Percentiles rank a stretch among this genome's conserved stretches.
These are phyloP conservation scores for Panaeolus papilionaceus DNA, from an alignment of 768 basidiomycete genomes.

Conservation along the genomic window DNA sequence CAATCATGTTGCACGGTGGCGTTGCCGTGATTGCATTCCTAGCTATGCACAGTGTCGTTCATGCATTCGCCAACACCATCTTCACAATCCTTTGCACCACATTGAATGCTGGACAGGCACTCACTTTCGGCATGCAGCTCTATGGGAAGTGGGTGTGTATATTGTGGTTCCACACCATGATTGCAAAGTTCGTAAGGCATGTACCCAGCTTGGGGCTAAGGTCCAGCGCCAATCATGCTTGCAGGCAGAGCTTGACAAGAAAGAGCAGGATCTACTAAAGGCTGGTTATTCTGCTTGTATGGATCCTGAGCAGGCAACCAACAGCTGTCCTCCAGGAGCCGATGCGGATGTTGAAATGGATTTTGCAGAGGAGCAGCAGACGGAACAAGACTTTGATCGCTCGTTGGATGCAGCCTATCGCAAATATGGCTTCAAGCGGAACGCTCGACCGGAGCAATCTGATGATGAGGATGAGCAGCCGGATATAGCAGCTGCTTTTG, in stretches of 20 bases:
- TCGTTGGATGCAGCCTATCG: too few relatives aligned
- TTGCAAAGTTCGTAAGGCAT: background rate
- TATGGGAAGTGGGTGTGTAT: constrained; percentile 23
- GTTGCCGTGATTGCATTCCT: constrained; percentile 21
- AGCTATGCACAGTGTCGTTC: constrained; percentile 9
- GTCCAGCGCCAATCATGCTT: background rate
- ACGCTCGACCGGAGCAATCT: too few relatives aligned
- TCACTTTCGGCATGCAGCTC: constrained; percentile 15
- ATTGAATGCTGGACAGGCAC: constrained; percentile 22
- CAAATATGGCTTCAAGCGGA: too few relatives aligned
- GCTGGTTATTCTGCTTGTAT: too few relatives aligned
- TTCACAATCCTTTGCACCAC: constrained; percentile 19
- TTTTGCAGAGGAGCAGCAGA: too few relatives aligned
- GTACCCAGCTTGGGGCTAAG: background rate
- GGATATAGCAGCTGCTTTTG: background rate
- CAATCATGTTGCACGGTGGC: constrained; percentile 9
- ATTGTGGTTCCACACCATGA: constrained; percentile 15
- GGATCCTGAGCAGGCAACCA: too few relatives aligned
- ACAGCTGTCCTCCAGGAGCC: too few relatives aligned
- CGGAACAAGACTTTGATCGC: too few relatives aligned
- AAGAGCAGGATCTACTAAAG: too few relatives aligned
- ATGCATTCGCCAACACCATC: constrained; percentile 20
- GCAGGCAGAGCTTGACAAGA: too few relatives aligned
- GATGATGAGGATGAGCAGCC: too few relatives aligned
- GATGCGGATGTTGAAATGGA: too few relatives aligned